Evolutionary conservation across 2,329 filamentous ascomycete species (phyloP).

Genomic region (Aspergillus sp.): DNA sequence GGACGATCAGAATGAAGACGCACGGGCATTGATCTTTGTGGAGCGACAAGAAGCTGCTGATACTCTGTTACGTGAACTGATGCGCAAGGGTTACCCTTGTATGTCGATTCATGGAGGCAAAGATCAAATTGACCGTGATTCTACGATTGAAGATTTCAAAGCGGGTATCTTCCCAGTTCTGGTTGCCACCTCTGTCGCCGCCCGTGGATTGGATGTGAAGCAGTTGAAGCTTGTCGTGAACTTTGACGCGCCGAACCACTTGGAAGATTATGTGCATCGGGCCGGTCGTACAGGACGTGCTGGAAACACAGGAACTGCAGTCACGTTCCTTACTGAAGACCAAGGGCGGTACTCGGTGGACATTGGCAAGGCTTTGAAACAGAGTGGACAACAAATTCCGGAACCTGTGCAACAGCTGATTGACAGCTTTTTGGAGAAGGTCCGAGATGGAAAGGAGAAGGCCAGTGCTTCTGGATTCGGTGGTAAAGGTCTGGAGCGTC

Average conservation of each 20-base stretch:
- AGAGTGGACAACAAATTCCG: conserved; percentile 81
- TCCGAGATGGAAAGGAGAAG: conserved; percentile 88
- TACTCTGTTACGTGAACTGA: conserved; percentile 68
- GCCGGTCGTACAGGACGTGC: conserved; percentile 90
- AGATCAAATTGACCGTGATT: conserved; percentile 88
- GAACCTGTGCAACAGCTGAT: conserved; percentile 59
- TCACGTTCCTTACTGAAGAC: conserved; percentile 88
- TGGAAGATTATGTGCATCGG: conserved; percentile 95
- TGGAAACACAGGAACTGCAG: conserved; percentile 88
- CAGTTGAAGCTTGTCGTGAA: conserved; percentile 94
- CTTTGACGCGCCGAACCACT: conserved; percentile 86
- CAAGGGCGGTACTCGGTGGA: conserved; percentile 88
- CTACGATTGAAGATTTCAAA: conserved; percentile 90
- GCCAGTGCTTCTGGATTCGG: conserved; percentile 80
- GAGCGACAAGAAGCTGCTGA: conserved; percentile 89
- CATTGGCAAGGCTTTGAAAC: conserved; percentile 84
- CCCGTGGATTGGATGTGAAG: conserved; percentile 91
- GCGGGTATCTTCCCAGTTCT: conserved; percentile 83
- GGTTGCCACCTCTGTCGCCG: conserved; percentile 91
- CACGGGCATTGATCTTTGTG: conserved; percentile 84
- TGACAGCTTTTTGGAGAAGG: conserved; percentile 75
- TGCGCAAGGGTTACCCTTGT: conserved; percentile 81
- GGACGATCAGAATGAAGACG: conserved; percentile 74
- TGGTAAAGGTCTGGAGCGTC: conserved; percentile 85
- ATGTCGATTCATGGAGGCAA: conserved; percentile 94